These are phyloP conservation scores for Volvariella surrecta DNA, from an alignment of 1,284 basidiomycete genomes.

Conservation along the genomic window DNA sequence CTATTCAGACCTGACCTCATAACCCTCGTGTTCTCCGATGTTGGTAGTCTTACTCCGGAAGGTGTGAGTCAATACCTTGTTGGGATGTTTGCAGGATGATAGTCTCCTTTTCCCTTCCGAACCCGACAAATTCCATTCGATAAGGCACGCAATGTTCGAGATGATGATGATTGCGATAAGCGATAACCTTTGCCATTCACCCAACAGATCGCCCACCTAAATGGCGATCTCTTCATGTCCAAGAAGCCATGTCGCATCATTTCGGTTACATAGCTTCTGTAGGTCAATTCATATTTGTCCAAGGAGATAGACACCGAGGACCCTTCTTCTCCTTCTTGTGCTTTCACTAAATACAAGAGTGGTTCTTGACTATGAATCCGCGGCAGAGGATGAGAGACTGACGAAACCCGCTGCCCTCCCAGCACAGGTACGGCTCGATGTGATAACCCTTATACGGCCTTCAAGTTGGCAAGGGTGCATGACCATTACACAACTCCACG, in stretches of 20 bases:
- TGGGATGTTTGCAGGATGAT: conserved; percentile 80
- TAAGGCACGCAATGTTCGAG: conserved; percentile 7
- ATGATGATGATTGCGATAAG: conserved; percentile 18
- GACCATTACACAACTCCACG: background rate
- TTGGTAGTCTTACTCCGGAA: conserved; percentile 86
- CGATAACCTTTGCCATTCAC: conserved; percentile 14
- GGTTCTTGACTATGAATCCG: too few relatives aligned
- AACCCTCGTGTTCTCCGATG: conserved; percentile 85
- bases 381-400: background rate
- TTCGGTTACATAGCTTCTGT: too few relatives aligned
- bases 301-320: too few relatives aligned
- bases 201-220: too few relatives aligned
- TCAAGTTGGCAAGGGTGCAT: background rate
- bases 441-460: background rate
- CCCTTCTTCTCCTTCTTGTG: too few relatives aligned
- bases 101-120: background rate
- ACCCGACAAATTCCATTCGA: background rate
- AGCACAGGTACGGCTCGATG: background rate
- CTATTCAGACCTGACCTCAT: conserved; percentile 72
- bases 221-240: too few relatives aligned
- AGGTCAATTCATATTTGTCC: too few relatives aligned
- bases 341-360: too few relatives aligned
- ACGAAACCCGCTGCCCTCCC: background rate
- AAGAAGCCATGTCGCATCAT: too few relatives aligned
- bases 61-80: conserved; percentile 88